phyloP scores from a whole-genome alignment of 352 stramenopile genomes.

The Phytophthora hybrid region DNA sequence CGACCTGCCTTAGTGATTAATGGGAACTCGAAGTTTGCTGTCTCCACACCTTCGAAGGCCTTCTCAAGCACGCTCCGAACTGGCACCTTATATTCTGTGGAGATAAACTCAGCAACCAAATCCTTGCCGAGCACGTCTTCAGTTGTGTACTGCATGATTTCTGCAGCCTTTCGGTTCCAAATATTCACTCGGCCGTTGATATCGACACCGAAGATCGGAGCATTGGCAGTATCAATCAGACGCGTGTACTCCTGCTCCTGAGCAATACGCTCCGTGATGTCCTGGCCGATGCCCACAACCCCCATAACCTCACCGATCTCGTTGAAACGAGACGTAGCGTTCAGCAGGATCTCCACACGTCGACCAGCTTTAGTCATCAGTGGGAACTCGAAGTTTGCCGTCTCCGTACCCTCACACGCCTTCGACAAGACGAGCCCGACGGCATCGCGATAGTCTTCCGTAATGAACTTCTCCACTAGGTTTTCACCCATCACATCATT shows the following conservation, averaged over 20 bases:
- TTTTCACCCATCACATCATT: conserved; percentile 47
- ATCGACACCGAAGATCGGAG: conserved; percentile 83
- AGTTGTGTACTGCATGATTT: conserved; percentile 60
- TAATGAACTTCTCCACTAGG: conserved; percentile 44
- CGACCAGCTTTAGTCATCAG: conserved; percentile 26
- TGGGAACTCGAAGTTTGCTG: conserved; percentile 57
- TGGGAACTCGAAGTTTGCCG: conserved; percentile 36
- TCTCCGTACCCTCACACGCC: conserved; percentile 17
- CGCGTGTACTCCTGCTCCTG: conserved; percentile 78
- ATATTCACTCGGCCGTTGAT: conserved; percentile 69
- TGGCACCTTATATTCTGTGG: conserved; percentile 61
- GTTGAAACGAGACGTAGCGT: conserved; percentile 24
- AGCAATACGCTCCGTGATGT: conserved; percentile 81
- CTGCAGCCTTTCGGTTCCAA: conserved; percentile 70
- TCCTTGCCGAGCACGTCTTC: conserved; percentile 54
- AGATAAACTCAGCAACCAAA: conserved; percentile 55
- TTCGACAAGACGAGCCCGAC: conserved; percentile 29
- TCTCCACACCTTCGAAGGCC: conserved; percentile 50
- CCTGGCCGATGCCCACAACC: conserved; percentile 50
- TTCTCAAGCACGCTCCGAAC: conserved; percentile 43
- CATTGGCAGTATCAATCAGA: conserved; percentile 64
- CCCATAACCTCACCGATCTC: conserved; percentile 25
- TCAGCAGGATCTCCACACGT: conserved; percentile 27
- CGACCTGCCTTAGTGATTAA: too few species aligned
- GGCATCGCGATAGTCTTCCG: conserved; percentile 33